Base-by-base conservation (phyloP, 2,329 filamentous ascomycete genomes). In the Colletotrichum euphorbiae region DNA sequence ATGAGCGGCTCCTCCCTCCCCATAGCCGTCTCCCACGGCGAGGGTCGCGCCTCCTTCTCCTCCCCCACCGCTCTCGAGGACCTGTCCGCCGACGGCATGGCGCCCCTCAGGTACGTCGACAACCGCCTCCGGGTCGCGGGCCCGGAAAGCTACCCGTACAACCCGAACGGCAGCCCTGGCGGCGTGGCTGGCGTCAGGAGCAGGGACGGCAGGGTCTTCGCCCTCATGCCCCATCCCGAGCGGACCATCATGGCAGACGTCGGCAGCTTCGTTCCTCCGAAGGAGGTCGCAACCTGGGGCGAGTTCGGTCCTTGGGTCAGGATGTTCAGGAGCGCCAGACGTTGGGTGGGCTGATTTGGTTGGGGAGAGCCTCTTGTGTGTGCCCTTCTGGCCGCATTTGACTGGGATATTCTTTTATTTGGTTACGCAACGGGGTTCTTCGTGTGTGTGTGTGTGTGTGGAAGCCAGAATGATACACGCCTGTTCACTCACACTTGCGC, bases 161-260 rank as follows among this genome's bases (percentile, higher is more conserved):
- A 98, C 82, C 92, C 85, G 58, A 97, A 97, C 80, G 94, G 94
- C 59, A 93, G 91, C 76, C 92, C 93, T 1, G 84, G 87, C 70
- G 94, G 93, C 75, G 91, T 97, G 71, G 92, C 94, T 1, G 93
- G 90, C 76, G 91, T 97, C 28, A 85, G 91, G 73, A 94, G 88
- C 74, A 86, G 83, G 48, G 91, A 97, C 76, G 94, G 94, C 12
- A 87, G 93, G 65, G 92, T 97, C 1, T 79, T 97, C 72, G 93
- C 93, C 6, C 88, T 97, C 82, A 97, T 98, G 94, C 94, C 94
- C 69, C 94, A 97, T 78, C 94, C 94, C 1, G 94, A 98, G 82
- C 88, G 94, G n/a, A 97, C 93, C 15, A 89, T 97, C 67, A 82
- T 97, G 82, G 89, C 89, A 65, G 92, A 93, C 67, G 90, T 94